phyloP scores from a whole-genome alignment of 805 yeast species.

The Candida namnaoensis region DNA sequence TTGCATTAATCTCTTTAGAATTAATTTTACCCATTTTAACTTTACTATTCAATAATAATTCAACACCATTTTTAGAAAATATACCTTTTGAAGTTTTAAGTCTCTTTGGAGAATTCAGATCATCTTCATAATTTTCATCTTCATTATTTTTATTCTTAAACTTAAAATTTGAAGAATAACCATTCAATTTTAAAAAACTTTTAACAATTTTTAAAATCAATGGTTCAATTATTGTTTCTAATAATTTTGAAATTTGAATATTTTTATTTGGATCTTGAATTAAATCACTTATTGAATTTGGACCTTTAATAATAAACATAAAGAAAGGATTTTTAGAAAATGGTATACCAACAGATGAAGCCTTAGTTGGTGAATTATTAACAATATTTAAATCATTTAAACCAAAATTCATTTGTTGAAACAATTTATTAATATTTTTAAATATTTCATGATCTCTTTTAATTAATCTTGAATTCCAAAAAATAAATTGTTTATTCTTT shows the following conservation, averaged over 20 bases:
- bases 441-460: slow-evolving; percentile 6
- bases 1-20: too few relatives aligned
- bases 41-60: too few relatives aligned
- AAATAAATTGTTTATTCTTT: slow-evolving; percentile 33
- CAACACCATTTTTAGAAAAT: too few relatives aligned
- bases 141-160: neutral
- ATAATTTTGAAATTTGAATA: slow-evolving; percentile 17
- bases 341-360: slow-evolving; percentile 20
- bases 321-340: slow-evolving; percentile 28
- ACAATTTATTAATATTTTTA: slow-evolving; percentile 16
- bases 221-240: slow-evolving; percentile 17
- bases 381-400: neutral
- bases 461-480: slow-evolving; percentile 28
- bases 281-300: slow-evolving; percentile 23
- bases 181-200: slow-evolving; percentile 18
- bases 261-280: slow-evolving; percentile 31
- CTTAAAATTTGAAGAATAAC: slow-evolving; percentile 6
- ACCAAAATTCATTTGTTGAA: slow-evolving; percentile 13
- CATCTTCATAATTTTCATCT: neutral
- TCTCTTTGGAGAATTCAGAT: too few relatives aligned
- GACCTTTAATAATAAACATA: slow-evolving; percentile 23
- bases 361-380: slow-evolving; percentile 4
- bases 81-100: too few relatives aligned
- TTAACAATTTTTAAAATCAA: slow-evolving; percentile 22
- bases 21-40: too few relatives aligned